Evolutionary conservation across 2,329 filamentous ascomycete species (phyloP).

Genomic region (Chlorencoelia australis): DNA sequence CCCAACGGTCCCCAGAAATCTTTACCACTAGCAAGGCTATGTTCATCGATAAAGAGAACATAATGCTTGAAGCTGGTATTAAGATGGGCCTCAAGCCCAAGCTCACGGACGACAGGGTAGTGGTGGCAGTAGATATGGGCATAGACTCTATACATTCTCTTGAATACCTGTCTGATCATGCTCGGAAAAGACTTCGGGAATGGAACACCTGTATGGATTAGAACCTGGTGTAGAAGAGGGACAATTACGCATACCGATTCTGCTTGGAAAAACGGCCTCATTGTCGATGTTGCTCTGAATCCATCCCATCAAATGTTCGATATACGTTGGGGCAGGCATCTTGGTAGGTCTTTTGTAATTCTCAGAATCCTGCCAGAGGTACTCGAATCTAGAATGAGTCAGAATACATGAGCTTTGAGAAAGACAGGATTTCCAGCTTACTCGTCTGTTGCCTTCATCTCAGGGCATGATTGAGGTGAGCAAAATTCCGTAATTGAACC

Average conservation of each 20-base stretch:
- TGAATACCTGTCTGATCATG: constrained; percentile 92
- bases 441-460: constrained; percentile 99
- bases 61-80: constrained; percentile 99
- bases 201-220: constrained; percentile 55
- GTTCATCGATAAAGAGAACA: constrained; percentile 96
- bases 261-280: constrained; percentile 86
- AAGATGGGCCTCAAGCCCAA: constrained; percentile 91
- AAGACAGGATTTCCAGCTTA: constrained; percentile 31
- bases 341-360: constrained; percentile 94
- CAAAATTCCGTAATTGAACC: constrained; percentile 99
- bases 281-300: constrained; percentile 94
- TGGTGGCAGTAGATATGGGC: constrained; percentile 99
- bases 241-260: constrained; percentile 52
- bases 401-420: constrained; percentile 3
- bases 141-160: constrained; percentile 96
- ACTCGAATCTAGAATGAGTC: constrained; percentile 66
- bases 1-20: constrained; percentile 96
- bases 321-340: constrained; percentile 94
- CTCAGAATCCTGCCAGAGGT: constrained; percentile 95
- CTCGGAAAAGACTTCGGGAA: constrained; percentile 89
- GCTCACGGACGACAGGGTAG: constrained; percentile 90
- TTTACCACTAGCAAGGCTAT: constrained; percentile 80
- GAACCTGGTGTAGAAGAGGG: constrained; percentile 38
- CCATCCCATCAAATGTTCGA: constrained; percentile 96
- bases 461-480: constrained; percentile 90